These are phyloP conservation scores for Xylaria sp. DNA, from an alignment of 2,329 filamentous ascomycete species.

Conservation along the genomic window DNA sequence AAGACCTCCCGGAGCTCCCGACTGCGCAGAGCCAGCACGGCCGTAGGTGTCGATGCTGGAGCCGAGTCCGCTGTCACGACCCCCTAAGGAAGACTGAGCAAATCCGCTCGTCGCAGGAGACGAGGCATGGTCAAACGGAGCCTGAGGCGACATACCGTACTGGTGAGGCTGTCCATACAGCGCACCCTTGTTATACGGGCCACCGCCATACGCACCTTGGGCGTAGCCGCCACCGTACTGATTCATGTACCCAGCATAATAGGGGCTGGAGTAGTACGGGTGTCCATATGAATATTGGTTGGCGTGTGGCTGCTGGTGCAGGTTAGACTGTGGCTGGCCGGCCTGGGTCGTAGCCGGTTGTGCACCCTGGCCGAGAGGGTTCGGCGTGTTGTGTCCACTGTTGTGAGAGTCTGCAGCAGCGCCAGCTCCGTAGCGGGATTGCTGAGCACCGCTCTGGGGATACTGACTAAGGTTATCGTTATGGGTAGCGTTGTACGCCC, in stretches of 20 bases:
- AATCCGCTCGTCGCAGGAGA: constrained; percentile 56
- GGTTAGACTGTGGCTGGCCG: constrained; percentile 42
- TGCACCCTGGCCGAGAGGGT: constrained; percentile 67
- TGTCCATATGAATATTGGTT: constrained; percentile 36
- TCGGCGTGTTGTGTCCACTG: constrained; percentile 89
- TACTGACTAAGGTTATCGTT: constrained; percentile 69
- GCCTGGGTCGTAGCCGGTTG: constrained; percentile 42
- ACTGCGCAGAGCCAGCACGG: constrained; percentile 53
- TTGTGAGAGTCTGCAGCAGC: constrained; percentile 71
- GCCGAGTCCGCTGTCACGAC: constrained; percentile 53
- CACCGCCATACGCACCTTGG: constrained; percentile 52
- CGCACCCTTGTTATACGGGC: constrained; percentile 58
- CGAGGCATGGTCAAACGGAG: constrained; percentile 58
- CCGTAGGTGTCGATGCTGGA: constrained; percentile 58
- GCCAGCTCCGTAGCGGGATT: constrained; percentile 60
- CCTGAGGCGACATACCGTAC: constrained; percentile 59
- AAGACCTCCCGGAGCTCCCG: constrained; percentile 53
- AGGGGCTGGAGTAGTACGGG: constrained; percentile 62
- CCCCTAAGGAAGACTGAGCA: constrained; percentile 54
- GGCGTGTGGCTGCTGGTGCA: constrained; percentile 39
- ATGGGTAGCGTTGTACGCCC: constrained; percentile 71
- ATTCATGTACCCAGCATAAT: constrained; percentile 62
- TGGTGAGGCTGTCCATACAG: constrained; percentile 58
- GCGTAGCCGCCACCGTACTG: constrained; percentile 54
- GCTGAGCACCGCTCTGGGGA: constrained; percentile 73